Conservation (phyloP, 352 stramenopile species). For the Phytophthora idaei region DNA sequence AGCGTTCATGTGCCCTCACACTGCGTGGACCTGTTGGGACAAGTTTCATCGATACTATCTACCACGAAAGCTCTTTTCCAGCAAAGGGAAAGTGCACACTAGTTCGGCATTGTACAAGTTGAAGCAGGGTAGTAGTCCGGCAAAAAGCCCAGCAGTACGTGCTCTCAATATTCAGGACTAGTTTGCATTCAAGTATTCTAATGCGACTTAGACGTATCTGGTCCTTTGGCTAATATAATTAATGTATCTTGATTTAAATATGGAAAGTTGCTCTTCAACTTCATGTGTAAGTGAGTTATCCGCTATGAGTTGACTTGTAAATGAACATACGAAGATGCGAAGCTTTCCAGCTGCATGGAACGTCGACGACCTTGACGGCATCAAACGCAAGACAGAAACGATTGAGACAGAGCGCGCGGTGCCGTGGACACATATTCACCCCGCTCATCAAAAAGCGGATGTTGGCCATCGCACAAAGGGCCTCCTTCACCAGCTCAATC, state of each 20-base stretch:
- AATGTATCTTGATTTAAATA: too few species aligned
- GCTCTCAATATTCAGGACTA: not conserved
- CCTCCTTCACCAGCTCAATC: too few species aligned
- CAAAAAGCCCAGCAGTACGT: not conserved
- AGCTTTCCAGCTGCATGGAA: constrained; percentile 1
- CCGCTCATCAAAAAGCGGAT: not conserved
- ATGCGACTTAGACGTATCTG: not conserved
- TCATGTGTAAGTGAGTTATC: not conserved
- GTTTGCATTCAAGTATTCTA: not conserved
- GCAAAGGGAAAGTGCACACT: not conserved
- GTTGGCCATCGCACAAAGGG: too few species aligned
- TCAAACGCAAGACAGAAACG: not conserved
- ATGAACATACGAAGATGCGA: not conserved
- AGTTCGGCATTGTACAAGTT: not conserved
- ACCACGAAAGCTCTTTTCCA: not conserved
- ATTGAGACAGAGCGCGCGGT: not conserved
- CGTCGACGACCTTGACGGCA: not conserved
- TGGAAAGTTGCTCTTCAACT: not conserved
- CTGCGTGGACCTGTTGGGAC: not conserved
- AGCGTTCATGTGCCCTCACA: not conserved
- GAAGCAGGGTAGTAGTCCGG: not conserved
- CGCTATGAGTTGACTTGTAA: not conserved
- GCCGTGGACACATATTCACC: not conserved
- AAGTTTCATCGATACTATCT: not conserved
- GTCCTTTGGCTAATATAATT: too few species aligned